These are phyloP conservation scores for Cicer yamashitae DNA, from an alignment of 306 rosid species.

Conservation along the genomic window DNA sequence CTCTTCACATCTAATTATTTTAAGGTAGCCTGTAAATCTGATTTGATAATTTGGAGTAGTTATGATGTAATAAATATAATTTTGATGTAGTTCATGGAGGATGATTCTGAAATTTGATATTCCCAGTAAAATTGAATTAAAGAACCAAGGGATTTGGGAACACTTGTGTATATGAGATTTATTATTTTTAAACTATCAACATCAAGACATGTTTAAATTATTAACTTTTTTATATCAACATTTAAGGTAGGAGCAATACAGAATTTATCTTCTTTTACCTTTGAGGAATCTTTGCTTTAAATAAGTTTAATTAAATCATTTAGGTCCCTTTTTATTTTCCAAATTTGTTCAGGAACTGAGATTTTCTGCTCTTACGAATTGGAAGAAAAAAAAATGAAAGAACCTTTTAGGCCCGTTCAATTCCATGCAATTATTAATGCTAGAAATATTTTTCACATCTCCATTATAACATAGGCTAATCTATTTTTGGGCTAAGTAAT, in stretches of 20 bases:
- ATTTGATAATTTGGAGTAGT: background rate
- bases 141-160: slow-evolving; percentile 11
- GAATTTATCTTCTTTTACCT: slow-evolving; percentile 1
- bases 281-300: background rate
- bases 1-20: slow-evolving; percentile 25
- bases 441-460: too few species aligned
- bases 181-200: too few species aligned
- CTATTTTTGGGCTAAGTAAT: too few species aligned
- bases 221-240: slow-evolving; percentile 15
- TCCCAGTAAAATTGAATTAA: slow-evolving; percentile 25
- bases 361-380: too few species aligned
- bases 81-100: slow-evolving; percentile 4
- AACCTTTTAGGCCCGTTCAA: too few species aligned
- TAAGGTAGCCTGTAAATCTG: slow-evolving; percentile 23
- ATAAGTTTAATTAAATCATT: slow-evolving; percentile 11
- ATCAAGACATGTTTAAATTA: slow-evolving; percentile 8
- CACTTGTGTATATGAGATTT: too few species aligned
- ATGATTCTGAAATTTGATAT: slow-evolving; percentile 34
- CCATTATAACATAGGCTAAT: too few species aligned
- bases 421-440: too few species aligned
- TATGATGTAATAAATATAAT: background rate
- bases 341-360: too few species aligned
- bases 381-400: too few species aligned
- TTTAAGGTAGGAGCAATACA: slow-evolving; percentile 23
- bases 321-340: too few species aligned